These are phyloP conservation scores for Halophytophthora batemanensis DNA, from an alignment of 352 stramenopile species.

Conservation along the genomic window DNA sequence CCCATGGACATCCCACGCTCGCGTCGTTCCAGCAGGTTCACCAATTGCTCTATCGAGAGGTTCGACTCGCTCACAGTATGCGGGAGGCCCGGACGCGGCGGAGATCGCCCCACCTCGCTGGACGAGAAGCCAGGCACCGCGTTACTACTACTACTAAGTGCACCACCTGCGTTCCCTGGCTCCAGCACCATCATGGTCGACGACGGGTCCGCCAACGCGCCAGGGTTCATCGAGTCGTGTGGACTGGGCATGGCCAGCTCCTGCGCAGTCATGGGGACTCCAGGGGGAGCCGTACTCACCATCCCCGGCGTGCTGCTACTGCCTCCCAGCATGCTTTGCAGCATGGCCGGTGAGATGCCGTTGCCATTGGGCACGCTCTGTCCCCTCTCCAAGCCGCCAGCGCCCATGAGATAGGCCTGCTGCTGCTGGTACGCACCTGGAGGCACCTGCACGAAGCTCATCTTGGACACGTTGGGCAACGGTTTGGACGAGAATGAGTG, in stretches of 20 bases:
- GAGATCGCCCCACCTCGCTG: conserved; percentile 33
- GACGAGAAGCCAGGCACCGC: conserved; percentile 13
- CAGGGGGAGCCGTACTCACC: conserved; percentile 6
- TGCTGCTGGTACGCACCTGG: conserved; percentile 21
- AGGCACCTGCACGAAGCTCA: conserved; percentile 54
- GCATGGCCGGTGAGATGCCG: conserved; percentile 11
- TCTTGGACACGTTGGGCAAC: conserved; percentile 79
- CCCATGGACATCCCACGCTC: conserved; percentile 64
- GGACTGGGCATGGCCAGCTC: conserved; percentile 12
- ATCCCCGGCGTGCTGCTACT: conserved; percentile 11
- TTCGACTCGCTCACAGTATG: conserved; percentile 49
- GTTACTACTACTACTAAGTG: conserved; percentile 20
- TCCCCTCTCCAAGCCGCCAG: conserved; percentile 18
- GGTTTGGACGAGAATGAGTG: conserved; percentile 78
- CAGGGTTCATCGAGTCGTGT: conserved; percentile 21
- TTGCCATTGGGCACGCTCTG: conserved; percentile 16
- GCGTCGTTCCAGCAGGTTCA: conserved; percentile 39
- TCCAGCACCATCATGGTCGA: conserved; percentile 35
- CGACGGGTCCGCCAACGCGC: conserved; percentile 22
- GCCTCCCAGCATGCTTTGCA: conserved; percentile 18
- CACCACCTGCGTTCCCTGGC: conserved; percentile 11
- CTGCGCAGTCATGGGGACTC: conserved; percentile 6
- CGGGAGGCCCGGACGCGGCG: conserved; percentile 21
- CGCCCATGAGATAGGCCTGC: conserved; percentile 24
- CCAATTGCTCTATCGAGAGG: conserved; percentile 37